Conservation (phyloP, 1,284 basidiomycete genomes). For the Mycena citricolor region DNA sequence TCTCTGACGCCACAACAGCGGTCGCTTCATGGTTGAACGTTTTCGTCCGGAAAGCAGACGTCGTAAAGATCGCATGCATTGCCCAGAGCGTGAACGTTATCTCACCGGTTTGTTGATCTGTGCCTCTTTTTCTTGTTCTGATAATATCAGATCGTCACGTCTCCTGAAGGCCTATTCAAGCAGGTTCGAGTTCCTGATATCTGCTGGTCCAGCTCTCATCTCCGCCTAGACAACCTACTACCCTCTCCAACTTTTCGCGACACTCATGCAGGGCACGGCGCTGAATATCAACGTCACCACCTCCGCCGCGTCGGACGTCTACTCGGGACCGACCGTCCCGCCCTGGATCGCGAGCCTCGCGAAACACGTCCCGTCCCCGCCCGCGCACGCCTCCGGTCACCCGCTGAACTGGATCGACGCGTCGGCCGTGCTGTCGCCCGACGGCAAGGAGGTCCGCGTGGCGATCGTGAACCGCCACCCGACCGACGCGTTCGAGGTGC, state of each 20-base stretch:
- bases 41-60: conserved; percentile 59
- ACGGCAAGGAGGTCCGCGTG: conserved; percentile 31
- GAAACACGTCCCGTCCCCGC: conserved; percentile 35
- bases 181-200: conserved; percentile 35
- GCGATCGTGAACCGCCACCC: conserved; percentile 50
- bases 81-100: conserved; percentile 59
- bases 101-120: conserved; percentile 46
- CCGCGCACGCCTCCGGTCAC: conserved; percentile 33
- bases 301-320: conserved; percentile 26
- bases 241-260: conserved; percentile 52
- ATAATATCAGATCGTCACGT: conserved; percentile 46
- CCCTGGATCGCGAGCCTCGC: conserved; percentile 45
- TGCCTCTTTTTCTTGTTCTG: too few species aligned
- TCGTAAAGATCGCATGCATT: conserved; percentile 63
- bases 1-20: conserved; percentile 32
- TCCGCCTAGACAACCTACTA: conserved; percentile 47
- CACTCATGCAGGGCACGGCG: conserved; percentile 51
- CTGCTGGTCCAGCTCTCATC: too few species aligned
- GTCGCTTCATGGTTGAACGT: conserved; percentile 63
- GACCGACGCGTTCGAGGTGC: conserved; percentile 33
- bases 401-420: conserved; percentile 46
- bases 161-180: conserved; percentile 45
- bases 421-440: conserved; percentile 41
- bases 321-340: conserved; percentile 48
- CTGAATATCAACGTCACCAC: conserved; percentile 40